Base-by-base conservation (phyloP, 2,329 filamentous ascomycete species). In the Calonectria pseudoturangicola region DNA sequence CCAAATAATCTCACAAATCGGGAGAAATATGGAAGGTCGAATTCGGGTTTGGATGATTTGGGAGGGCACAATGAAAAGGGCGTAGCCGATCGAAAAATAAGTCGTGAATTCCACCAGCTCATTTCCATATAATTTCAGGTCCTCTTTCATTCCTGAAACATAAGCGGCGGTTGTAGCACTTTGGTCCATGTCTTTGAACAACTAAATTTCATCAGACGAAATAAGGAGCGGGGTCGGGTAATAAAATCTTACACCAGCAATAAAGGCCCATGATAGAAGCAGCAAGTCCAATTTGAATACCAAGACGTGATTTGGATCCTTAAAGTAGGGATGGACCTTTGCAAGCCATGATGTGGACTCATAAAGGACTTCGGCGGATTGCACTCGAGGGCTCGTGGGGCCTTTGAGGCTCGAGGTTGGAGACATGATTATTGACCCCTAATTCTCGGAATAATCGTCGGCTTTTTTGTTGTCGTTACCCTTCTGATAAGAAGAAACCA, bases 271-370 rank as follows among this genome's bases (percentile, higher is more conserved):
- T 0, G 80, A 71, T 60, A 80, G 72, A 1, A 82, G 72, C 0
- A 82, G 50, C 15, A 76, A 33, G 50, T 82, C 81, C 2, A 82
- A 73, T 62, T 82, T 82, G 10, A 82, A 70, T 0, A 82, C 73
- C 33, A 82, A 36, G 4, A 81, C 78, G 68, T 79, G 81, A 4
- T 74, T 65, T 0, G 81, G 78, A 28, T 82, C 71, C 25, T 78
- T 73, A 13, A 82, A 82, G 54, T 82, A 82, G 0, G 81, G 81
- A 65, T 82, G 79, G 0, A 82, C 30, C 3, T 75, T 81, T 5
- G 79, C 80, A 8, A 83, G 70, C 81, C 81, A 83, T 58, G 79
- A 80, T 15, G 71, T 74, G 5, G 78, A 76, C 50, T 77, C 68
- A 1, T 27, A 9, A 25, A 43, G n/a, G 0, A 25, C 41, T 0